These are phyloP conservation scores for Inosperma sp. DNA, from an alignment of 768 basidiomycete species.

Conservation along the genomic window DNA sequence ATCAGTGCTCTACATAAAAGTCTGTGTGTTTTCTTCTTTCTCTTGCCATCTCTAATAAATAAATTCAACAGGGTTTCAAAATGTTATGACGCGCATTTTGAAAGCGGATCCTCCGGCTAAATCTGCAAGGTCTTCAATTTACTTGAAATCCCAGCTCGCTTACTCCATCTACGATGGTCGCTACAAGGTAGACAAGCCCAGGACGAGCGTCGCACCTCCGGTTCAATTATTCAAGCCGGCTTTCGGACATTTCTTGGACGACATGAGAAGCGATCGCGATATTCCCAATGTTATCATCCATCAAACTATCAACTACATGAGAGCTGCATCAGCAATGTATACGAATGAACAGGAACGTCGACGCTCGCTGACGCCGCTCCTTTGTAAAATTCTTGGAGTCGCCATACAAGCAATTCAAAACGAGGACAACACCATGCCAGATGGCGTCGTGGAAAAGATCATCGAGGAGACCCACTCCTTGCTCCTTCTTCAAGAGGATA, in stretches of 20 bases:
- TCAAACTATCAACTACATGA: conserved; percentile 17
- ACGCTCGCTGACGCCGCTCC: conserved; percentile 5
- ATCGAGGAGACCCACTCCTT: neutral
- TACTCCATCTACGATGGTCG: conserved; percentile 21
- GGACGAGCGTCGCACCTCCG: conserved; percentile 19
- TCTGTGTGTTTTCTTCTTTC: neutral
- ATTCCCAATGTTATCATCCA: conserved; percentile 16
- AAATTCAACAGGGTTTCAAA: no score
- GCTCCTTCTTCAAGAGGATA: conserved; percentile 7
- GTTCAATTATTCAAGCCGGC: conserved; percentile 24
- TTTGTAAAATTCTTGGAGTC: conserved; percentile 1
- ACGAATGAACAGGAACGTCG: conserved; percentile 14
- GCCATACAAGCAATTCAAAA: neutral
- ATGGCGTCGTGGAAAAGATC: neutral
- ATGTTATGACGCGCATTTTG: neutral
- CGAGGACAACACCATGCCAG: neutral
- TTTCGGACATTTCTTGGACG: conserved; percentile 21
- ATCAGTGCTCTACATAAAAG: conserved; percentile 1
- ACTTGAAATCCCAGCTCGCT: neutral
- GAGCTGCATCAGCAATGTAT: conserved; percentile 19
- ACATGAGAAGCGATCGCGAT: conserved; percentile 11
- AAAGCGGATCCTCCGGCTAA: neutral
- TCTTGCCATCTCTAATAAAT: neutral
- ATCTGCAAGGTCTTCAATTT: no score
- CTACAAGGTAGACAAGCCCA: conserved; percentile 15